These are phyloP conservation scores for Nicotiana sylvestris DNA, from an alignment of 257 asterid genomes.

Conservation along the genomic window DNA sequence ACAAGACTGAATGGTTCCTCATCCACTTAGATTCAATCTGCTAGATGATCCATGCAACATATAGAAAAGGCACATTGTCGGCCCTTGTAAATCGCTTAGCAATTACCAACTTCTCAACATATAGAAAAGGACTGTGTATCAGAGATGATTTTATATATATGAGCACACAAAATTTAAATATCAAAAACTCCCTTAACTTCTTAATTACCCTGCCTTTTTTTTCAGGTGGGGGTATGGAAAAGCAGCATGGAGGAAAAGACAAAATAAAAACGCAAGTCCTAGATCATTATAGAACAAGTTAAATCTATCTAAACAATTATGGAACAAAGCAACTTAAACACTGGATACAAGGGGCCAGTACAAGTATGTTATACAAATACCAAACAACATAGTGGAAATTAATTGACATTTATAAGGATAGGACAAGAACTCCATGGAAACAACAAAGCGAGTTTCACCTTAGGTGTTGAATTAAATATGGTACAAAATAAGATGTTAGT, in stretches of 20 bases:
- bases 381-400: background rate
- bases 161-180: background rate
- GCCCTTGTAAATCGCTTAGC: background rate
- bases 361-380: background rate
- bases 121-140: background rate
- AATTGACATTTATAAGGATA: background rate
- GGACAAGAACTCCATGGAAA: background rate
- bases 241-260: background rate
- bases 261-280: background rate
- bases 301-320: background rate
- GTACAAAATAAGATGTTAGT: conserved; percentile 12
- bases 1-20: background rate
- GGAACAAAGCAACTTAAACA: conserved; percentile 1
- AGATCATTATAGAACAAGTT: background rate
- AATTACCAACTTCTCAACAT: background rate
- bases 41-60: background rate
- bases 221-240: too few relatives aligned
- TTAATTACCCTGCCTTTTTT: background rate
- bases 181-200: background rate
- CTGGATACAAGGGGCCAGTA: background rate
- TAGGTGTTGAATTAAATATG: background rate
- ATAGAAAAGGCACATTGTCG: background rate
- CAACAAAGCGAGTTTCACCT: background rate
- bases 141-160: background rate
- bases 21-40: background rate